Evolutionary conservation across 495 filamentous ascomycete genomes (phyloP).

Genomic region (Parathielavia appendiculata): DNA sequence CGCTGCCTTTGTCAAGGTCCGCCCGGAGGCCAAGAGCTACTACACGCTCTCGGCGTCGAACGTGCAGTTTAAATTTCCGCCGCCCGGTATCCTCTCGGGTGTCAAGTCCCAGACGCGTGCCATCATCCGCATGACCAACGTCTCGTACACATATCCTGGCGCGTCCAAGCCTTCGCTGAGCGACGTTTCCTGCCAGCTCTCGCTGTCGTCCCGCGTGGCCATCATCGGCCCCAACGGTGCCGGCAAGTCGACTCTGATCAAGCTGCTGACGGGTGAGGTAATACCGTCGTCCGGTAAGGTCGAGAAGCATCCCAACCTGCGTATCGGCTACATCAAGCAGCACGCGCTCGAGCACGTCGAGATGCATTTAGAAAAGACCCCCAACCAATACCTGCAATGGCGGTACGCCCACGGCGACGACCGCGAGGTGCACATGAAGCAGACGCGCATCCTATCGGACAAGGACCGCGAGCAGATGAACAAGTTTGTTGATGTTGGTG

Average conservation of each 20-base stretch:
- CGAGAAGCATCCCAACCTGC: slow-evolving; percentile 97
- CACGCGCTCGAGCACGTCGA: slow-evolving; percentile 98
- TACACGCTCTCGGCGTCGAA: slow-evolving; percentile 90
- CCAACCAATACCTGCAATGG: slow-evolving; percentile 98
- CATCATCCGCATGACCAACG: slow-evolving; percentile 91
- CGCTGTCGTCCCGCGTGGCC: slow-evolving; percentile 86
- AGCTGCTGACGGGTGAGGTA: slow-evolving; percentile 91
- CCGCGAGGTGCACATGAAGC: slow-evolving; percentile 94
- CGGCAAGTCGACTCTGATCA: slow-evolving; percentile 97
- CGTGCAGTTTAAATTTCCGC: slow-evolving; percentile 95
- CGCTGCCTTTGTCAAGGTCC: slow-evolving; percentile 81
- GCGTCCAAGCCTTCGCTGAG: slow-evolving; percentile 78
- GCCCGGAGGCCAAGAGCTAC: slow-evolving; percentile 97
- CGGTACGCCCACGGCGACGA: slow-evolving; percentile 96
- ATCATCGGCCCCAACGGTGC: slow-evolving; percentile 98
- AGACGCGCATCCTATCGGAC: slow-evolving; percentile 82
- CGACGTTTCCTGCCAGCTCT: slow-evolving; percentile 79
- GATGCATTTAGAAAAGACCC: slow-evolving; percentile 99
- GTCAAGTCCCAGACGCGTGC: slow-evolving; percentile 91
- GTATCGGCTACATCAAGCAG: slow-evolving; percentile 99
- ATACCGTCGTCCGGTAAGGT: slow-evolving; percentile 84
- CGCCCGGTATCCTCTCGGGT: slow-evolving; percentile 87
- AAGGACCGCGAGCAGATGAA: slow-evolving; percentile 88
- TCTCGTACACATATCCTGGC: slow-evolving; percentile 84
- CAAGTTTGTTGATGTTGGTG: slow-evolving; percentile 74